phyloP scores from a whole-genome alignment of 306 rosid species.

The Nissolia schottii region DNA sequence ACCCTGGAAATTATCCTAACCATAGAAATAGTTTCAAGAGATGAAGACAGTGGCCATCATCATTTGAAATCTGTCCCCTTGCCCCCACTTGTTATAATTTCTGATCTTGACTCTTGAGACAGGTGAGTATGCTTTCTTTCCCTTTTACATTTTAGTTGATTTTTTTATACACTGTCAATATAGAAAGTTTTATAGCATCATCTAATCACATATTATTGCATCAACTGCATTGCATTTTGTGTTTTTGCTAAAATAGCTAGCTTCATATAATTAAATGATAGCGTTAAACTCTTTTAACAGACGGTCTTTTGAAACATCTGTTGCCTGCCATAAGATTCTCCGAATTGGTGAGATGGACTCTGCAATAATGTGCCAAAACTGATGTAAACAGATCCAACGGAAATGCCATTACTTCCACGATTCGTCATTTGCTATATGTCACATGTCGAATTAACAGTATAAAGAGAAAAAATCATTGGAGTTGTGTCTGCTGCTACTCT shows the following conservation, averaged over 20 bases:
- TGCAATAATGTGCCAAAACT: neutral
- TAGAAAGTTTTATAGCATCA: no score
- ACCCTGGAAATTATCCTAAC: slow-evolving; percentile 14
- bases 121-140: neutral
- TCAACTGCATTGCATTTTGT: no score
- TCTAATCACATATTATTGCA: no score
- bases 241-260: no score
- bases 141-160: neutral
- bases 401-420: neutral
- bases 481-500: neutral
- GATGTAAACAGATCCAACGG: neutral
- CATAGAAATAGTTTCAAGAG: slow-evolving; percentile 16
- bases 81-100: slow-evolving; percentile 12
- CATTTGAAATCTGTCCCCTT: slow-evolving; percentile 20
- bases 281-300: no score
- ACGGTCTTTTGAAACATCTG: no score
- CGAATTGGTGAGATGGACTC: neutral
- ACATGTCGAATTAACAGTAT: neutral
- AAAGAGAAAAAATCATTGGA: no score
- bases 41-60: slow-evolving; percentile 20
- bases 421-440: neutral
- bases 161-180: no score
- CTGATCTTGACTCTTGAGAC: neutral
- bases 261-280: no score
- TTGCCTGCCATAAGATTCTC: neutral